Base-by-base conservation (phyloP, 2,329 filamentous ascomycete species). In the Pestalotiopsis sp. region DNA sequence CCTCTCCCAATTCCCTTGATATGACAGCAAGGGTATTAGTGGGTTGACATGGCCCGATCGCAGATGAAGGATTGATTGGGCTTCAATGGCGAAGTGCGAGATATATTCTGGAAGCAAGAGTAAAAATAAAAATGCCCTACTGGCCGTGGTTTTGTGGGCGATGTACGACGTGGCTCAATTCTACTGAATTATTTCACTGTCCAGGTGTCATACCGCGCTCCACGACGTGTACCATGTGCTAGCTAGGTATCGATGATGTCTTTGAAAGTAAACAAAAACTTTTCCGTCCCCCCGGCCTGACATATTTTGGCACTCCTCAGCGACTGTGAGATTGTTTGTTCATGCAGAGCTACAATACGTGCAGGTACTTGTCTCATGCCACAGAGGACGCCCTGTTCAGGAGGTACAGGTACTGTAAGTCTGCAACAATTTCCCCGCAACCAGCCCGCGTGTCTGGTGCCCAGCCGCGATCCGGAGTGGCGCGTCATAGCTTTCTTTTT, bases 291-390 rank as follows among this genome's bases (percentile, higher is more conserved):
- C 31, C 66, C 58, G 45, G 14, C 49, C 20, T 9, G 38, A 52
- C 12, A 9, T 38, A 36, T 66, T 58, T 27, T 57, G 11, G n/a
- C 11, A n/a, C 59, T 36, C 4, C 49, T 45, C n/a, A 49, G 23
- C 25, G 23, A 12, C 7, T 2, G 14, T 9, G 64, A 66, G 60
- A 69, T 71, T 70, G 49, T 71, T 68, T 70, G 66, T 72, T 70
- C 70, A 70, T 73, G 69, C 70, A 41, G 67, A 59, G 64, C 38
- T 25, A 52, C 36, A 27, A 13, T 27, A 59, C 23, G 57, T n/a
- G 7, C 57, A 14, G 23, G 27, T 59, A 59, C 27, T 27, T n/a
- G 57, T 27, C 20, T 52, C 45, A n/a, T 20, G 17, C 7, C 17
- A 20, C 45, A 17, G 17, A 3, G 4, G 17, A n/a, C 45, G 45